A percentile compares a stretch with the other conserved stretches of the same genome.
These are phyloP conservation scores for Colletotrichum graminicola DNA, from an alignment of 2,329 filamentous ascomycete genomes.

Conservation along the genomic window DNA sequence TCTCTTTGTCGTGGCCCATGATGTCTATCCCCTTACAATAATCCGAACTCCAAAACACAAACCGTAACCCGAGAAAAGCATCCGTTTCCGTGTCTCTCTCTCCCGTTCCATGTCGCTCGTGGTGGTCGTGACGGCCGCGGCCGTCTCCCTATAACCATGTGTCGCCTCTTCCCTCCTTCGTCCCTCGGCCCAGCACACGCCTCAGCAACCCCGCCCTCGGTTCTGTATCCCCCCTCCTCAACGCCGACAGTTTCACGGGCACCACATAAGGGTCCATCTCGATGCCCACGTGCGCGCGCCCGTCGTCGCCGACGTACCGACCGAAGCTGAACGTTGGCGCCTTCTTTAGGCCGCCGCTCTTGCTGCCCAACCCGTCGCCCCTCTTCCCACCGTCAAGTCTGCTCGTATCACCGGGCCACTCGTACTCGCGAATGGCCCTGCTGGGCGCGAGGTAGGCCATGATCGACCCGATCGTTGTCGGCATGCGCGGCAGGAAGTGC, in stretches of 20 bases:
- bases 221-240: constrained; percentile 33
- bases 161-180: not conserved
- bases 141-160: constrained; percentile 30
- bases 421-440: constrained; percentile 52
- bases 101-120: not conserved
- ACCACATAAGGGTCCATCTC: constrained; percentile 61
- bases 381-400: constrained; percentile 49
- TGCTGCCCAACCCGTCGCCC: not conserved
- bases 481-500: constrained; percentile 62
- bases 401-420: not conserved
- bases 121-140: no score
- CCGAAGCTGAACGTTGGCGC: constrained; percentile 68
- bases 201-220: constrained; percentile 14
- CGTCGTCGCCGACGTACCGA: constrained; percentile 61
- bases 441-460: constrained; percentile 63
- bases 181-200: constrained; percentile 17
- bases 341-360: constrained; percentile 55
- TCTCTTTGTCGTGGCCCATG: no score
- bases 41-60: not conserved
- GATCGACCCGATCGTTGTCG: constrained; percentile 62
- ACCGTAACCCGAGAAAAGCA: not conserved
- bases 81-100: not conserved
- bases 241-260: constrained; percentile 39
- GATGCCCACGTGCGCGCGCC: constrained; percentile 61
- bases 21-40: not conserved